Base-by-base conservation (phyloP, 2,329 filamentous ascomycete species). In the Arachnomyces sp. region DNA sequence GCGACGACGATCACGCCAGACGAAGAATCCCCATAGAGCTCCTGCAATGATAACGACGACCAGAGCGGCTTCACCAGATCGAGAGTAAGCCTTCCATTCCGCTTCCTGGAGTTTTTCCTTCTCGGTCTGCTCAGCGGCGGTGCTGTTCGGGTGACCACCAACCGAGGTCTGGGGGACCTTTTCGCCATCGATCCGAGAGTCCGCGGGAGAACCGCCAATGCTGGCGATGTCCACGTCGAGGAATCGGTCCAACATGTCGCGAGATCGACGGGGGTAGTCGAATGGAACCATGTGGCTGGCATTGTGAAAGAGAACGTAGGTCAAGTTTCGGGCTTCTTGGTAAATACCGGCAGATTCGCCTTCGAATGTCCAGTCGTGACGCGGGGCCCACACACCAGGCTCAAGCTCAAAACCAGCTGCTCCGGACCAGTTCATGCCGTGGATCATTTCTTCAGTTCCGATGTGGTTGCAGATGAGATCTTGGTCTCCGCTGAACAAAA, bases 201-300 rank as follows among this genome's bases (percentile, higher is more conserved):
- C 84, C 1, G 81, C 76, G 0, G 88, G 86, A 38, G 70, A 68
- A 37, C 86, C 89, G 43, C 90, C 90, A 49, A 95, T 93, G 55
- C 77, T 83, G 52, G 78, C 84, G 50, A 96, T 93, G 57, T 96
- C 88, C 31, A 98, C 86, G 36, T 80, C 78, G 75, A 96, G 87
- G 67, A 98, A 95, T 31, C 92, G 84, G 63, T 98, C 90, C 12
- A 98, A 79, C 92, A 98, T 98, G 61, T 96, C 92, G 46, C 90
- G 79, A 14, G 82, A 84, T 45, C 88, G 82, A 35, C 87, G 80
- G 1, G 90, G 82, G 53, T 84, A 85, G 63, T 98, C 90, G 56
- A 92, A 96, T 1, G 92, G 93, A 1, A 98, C 92, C 92, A 98
- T 98, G 64, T 98, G 92, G 36, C 86, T 94, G 12, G 87, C 81